These are phyloP conservation scores for Ilex asprella DNA, from an alignment of 257 asterid species.

Conservation along the genomic window DNA sequence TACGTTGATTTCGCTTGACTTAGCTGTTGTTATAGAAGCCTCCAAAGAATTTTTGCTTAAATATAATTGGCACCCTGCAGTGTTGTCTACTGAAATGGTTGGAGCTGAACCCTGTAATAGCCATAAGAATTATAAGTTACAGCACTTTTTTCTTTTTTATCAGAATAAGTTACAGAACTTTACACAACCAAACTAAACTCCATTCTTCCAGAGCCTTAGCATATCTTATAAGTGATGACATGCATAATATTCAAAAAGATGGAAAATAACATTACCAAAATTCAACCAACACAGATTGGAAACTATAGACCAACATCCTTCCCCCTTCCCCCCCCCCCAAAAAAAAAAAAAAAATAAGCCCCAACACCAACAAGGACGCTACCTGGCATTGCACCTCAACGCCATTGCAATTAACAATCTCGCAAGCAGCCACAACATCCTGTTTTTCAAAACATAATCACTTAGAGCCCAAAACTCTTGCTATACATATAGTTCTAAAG, in stretches of 20 bases:
- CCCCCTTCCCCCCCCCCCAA: no score
- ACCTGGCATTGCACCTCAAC: constrained; percentile 99
- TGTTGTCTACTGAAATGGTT: constrained; percentile 86
- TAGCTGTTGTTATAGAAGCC: constrained; percentile 85
- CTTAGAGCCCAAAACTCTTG: neutral
- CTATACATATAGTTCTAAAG: neutral
- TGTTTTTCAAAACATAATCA: constrained; percentile 22
- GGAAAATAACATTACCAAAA: no score
- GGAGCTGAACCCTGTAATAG: constrained; percentile 79
- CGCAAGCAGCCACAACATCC: constrained; percentile 99
- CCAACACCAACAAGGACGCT: neutral
- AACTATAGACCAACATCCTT: neutral
- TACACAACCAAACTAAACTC: no score
- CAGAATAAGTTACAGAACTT: no score
- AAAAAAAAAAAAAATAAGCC: neutral
- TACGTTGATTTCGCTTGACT: constrained; percentile 88
- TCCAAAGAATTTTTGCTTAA: constrained; percentile 80
- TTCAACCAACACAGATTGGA: neutral
- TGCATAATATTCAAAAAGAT: neutral
- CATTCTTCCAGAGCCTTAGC: no score
- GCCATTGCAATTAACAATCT: constrained; percentile 79
- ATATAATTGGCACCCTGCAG: constrained; percentile 90
- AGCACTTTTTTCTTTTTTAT: no score
- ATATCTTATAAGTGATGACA: neutral
- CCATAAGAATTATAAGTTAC: neutral